Percentiles rank a stretch among this genome's conserved stretches.
phyloP scores from a whole-genome alignment of 441 rosid genomes.

The Melastoma candidum region DNA sequence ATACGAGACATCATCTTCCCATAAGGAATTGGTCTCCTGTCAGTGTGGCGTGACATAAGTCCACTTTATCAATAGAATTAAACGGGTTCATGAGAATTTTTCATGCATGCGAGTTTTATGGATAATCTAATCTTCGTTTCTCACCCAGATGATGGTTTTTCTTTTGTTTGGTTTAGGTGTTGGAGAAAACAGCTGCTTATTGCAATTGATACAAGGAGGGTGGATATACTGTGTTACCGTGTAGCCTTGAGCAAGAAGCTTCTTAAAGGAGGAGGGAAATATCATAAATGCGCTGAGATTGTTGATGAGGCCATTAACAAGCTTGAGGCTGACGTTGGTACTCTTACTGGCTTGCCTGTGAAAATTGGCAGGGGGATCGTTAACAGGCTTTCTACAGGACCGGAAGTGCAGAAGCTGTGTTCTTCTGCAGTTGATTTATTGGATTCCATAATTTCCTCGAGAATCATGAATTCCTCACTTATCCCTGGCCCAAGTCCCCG shows the following conservation, averaged over 20 bases:
- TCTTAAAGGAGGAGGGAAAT: slow-evolving; percentile 49
- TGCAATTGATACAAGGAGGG: slow-evolving; percentile 77
- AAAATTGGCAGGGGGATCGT: slow-evolving; percentile 90
- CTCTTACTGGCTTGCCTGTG: slow-evolving; percentile 62
- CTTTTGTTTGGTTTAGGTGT: slow-evolving; percentile 40
- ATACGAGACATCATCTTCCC: too few relatives aligned
- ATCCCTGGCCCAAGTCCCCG: slow-evolving; percentile 5
- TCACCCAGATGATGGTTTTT: not conserved
- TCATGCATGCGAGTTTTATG: too few relatives aligned
- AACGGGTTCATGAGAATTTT: too few relatives aligned
- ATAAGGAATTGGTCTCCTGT: too few relatives aligned
- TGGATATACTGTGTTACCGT: slow-evolving; percentile 87
- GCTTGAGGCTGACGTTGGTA: slow-evolving; percentile 88
- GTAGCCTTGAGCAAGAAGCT: slow-evolving; percentile 73
- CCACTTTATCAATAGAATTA: too few relatives aligned
- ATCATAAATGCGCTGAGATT: slow-evolving; percentile 38
- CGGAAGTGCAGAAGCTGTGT: slow-evolving; percentile 72
- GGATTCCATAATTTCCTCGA: slow-evolving; percentile 40
- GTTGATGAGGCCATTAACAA: slow-evolving; percentile 63
- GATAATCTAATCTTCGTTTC: too few relatives aligned
- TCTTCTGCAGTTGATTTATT: slow-evolving; percentile 51
- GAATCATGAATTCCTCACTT: slow-evolving; percentile 16
- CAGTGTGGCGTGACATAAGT: too few relatives aligned
- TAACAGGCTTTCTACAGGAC: slow-evolving; percentile 75
- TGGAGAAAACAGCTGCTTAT: slow-evolving; percentile 83